phyloP scores from a whole-genome alignment of 2,329 filamentous ascomycete genomes.

The Nannizziopsis arthrosporioides region DNA sequence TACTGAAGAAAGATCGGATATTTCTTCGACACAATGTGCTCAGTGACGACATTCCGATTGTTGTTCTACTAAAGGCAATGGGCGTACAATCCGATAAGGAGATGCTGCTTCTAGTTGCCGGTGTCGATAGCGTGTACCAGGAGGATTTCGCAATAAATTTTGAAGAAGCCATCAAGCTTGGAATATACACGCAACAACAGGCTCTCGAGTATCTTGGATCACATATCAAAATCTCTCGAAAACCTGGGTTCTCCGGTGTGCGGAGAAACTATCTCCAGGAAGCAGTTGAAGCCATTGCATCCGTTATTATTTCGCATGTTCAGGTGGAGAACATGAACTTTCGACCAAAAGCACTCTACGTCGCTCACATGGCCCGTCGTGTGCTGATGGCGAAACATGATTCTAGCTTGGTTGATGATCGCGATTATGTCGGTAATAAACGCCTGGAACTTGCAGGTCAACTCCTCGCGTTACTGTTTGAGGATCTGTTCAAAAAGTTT shows the following conservation, averaged over 20 bases:
- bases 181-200: conserved; percentile 86
- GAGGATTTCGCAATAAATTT: conserved; percentile 94
- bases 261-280: conserved; percentile 78
- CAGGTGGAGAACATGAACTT: conserved; percentile 86
- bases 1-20: conserved; percentile 85
- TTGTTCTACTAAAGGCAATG: conserved; percentile 83
- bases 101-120: conserved; percentile 81
- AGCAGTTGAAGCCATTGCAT: conserved; percentile 81
- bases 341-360: conserved; percentile 89
- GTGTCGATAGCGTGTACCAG: conserved; percentile 76
- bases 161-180: conserved; percentile 73
- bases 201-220: conserved; percentile 84
- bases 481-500: conserved; percentile 96
- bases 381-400: conserved; percentile 91
- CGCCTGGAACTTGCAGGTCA: conserved; percentile 88
- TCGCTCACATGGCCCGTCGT: conserved; percentile 94
- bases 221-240: conserved; percentile 75
- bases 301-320: conserved; percentile 89
- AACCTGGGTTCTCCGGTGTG: conserved; percentile 38
- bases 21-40: conserved; percentile 86
- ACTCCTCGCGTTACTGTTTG: conserved; percentile 83
- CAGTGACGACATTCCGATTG: conserved; percentile 86
- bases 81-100: conserved; percentile 91
- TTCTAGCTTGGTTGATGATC: conserved; percentile 78
- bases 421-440: conserved; percentile 98